These are phyloP conservation scores for Cordyceps tenuipes DNA, from an alignment of 2,329 filamentous ascomycete genomes.

Conservation along the genomic window DNA sequence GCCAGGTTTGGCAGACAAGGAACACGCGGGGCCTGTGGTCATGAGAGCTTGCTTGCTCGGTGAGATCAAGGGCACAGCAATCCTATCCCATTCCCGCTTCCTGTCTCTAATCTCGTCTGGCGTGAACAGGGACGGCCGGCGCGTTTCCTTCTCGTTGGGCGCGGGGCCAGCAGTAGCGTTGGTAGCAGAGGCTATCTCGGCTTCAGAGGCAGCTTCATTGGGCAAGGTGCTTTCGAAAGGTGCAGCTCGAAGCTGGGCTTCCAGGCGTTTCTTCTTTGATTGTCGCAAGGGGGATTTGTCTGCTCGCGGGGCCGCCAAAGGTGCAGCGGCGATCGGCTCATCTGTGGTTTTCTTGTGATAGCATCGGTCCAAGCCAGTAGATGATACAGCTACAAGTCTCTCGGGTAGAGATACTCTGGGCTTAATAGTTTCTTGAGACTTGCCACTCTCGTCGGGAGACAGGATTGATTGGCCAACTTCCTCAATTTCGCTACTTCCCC, in stretches of 20 bases:
- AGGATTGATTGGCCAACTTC: not conserved
- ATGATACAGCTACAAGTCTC: not conserved
- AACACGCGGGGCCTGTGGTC: not conserved
- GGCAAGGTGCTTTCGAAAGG: not conserved
- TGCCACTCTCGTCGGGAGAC: not conserved
- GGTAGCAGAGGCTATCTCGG: not conserved
- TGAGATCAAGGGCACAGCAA: constrained; percentile 25
- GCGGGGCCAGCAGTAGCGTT: not conserved
- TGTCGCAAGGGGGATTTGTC: not conserved
- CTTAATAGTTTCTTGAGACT: not conserved
- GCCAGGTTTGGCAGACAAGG: not conserved
- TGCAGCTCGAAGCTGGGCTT: not conserved
- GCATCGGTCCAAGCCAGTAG: not conserved
- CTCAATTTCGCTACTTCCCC: not conserved
- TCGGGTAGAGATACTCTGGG: constrained; percentile 1
- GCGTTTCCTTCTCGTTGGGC: not conserved
- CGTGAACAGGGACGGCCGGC: constrained; percentile 19
- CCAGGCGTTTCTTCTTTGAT: not conserved
- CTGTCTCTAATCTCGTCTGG: constrained; percentile 24
- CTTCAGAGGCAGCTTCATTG: not conserved
- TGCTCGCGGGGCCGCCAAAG: not conserved
- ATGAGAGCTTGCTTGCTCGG: constrained; percentile 10
- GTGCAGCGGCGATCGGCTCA: not conserved
- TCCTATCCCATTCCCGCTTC: constrained; percentile 26
- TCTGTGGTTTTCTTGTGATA: not conserved